Evolutionary conservation across 352 stramenopile genomes (phyloP), one percentile per base, ranked within the genome.

Genomic region (Globisporangium megalacanthum): DNA sequence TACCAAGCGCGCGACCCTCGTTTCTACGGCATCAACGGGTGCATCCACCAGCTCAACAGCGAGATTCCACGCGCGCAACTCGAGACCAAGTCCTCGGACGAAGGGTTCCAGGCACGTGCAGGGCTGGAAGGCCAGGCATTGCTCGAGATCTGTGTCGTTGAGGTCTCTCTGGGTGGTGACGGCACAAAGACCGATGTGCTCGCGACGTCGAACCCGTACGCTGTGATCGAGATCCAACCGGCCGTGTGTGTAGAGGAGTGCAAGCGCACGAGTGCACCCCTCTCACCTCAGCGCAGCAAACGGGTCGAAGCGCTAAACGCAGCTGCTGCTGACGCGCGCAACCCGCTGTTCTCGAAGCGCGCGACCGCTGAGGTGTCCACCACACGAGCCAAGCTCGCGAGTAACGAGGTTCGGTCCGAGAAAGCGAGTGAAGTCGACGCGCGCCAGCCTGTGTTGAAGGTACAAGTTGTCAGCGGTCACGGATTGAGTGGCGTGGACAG

Each of bases 11-110:
- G 70, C 4, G 68, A 89, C 11, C 81, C 81, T 3, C 69, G 77
- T n/a, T 91, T 91, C 54, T 91, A 91, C 53, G 81, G 81, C 6
- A 77, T 91, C 45, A 91, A 91, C 49, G 81, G 81, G 10, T 89
- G 78, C 60, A 87, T 91, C 58, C 78, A 91, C 37, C 70, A 83
- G 15, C 58, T 88, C 7, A 86, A 87, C 46, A 64, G 69, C 5
- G 78, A 87, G 48, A 79, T 91, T 42, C 56, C 77, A 6, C 68
- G 73, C 29, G 77, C 81, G 3, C 77, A 88, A 59, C 65, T 66
- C n/a, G 73, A 87, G 29, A 82, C 66, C 29, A 64, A 58, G n/a
- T 70, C 76, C 8, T 68, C 68, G 0, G 80, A 90, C 47, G 77
- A 89, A 65, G 55, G 61, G 0, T 89, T 88, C 57, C 81, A 88